These are phyloP conservation scores for Pythium diclinum DNA, from an alignment of 352 stramenopile genomes.

Conservation along the genomic window DNA sequence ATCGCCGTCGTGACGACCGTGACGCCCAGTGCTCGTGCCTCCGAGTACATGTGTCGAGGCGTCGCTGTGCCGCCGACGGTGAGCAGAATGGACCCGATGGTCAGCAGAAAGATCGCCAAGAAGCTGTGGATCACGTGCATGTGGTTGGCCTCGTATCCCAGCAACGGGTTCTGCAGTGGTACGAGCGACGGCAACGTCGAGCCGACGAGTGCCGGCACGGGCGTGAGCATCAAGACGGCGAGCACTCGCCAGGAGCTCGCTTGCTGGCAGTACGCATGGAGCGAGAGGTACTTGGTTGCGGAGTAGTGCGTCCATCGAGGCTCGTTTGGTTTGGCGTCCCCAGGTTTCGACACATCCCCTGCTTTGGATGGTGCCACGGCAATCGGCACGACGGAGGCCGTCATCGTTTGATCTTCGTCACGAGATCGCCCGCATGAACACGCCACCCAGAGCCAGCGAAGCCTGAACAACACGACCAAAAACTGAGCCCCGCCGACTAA, in stretches of 20 bases:
- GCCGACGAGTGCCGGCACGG: neutral
- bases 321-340: too few relatives aligned
- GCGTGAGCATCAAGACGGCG: slow-evolving; percentile 2
- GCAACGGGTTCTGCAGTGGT: neutral
- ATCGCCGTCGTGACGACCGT: neutral
- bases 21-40: neutral
- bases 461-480: too few relatives aligned
- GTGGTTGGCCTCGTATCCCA: neutral
- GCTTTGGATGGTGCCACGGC: neutral
- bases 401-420: neutral
- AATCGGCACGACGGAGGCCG: neutral
- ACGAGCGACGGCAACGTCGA: neutral
- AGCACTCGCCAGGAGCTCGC: neutral
- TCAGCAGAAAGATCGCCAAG: neutral
- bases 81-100: neutral
- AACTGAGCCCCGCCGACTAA: too few relatives aligned
- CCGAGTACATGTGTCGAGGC: slow-evolving; percentile 8
- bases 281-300: slow-evolving; percentile 9
- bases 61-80: neutral
- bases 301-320: too few relatives aligned
- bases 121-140: neutral
- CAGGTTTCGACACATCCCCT: neutral
- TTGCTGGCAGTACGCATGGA: slow-evolving; percentile 1
- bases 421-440: too few relatives aligned
- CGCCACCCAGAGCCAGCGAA: too few relatives aligned